phyloP scores from a whole-genome alignment of 2,329 filamentous ascomycete genomes.

The Fusarium redolens region DNA sequence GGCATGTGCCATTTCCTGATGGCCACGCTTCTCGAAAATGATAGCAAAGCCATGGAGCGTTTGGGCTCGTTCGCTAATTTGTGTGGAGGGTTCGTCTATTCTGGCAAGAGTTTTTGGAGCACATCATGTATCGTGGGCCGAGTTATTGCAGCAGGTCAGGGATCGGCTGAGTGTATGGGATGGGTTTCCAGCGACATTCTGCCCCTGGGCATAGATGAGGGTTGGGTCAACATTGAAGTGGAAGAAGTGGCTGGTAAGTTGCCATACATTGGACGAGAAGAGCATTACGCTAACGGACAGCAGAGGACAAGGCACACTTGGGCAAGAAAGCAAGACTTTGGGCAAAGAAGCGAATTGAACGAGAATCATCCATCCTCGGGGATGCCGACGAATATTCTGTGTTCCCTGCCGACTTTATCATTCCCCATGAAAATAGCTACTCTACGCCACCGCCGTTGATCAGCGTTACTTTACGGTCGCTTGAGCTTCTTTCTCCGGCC shows the following conservation, averaged over 20 bases:
- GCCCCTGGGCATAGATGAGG: conserved; percentile 63
- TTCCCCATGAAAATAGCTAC: conserved; percentile 68
- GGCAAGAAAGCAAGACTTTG: conserved; percentile 70
- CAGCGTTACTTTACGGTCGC: conserved; percentile 60
- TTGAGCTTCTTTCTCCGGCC: conserved; percentile 60
- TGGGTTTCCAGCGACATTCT: conserved; percentile 73
- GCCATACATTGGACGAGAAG: background rate
- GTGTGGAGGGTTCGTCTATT: conserved; percentile 73
- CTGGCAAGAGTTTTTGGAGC: conserved; percentile 75
- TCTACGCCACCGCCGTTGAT: conserved; percentile 59
- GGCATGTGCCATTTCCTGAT: conserved; percentile 72
- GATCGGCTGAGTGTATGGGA: conserved; percentile 74
- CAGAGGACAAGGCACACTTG: conserved; percentile 62
- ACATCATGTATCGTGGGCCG: conserved; percentile 73
- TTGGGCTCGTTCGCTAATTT: conserved; percentile 72
- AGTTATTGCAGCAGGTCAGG: conserved; percentile 71
- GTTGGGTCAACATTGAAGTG: conserved; percentile 70
- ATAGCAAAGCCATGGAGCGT: conserved; percentile 66
- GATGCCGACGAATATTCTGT: conserved; percentile 65
- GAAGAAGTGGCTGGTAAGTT: conserved; percentile 63
- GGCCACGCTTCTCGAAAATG: conserved; percentile 73
- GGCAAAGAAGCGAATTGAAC: conserved; percentile 69
- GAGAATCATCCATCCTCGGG: conserved; percentile 70
- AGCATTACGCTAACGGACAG: conserved; percentile 23
- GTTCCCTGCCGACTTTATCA: conserved; percentile 71